Base-by-base conservation (phyloP, 129 eudicot genomes). In the Flaveria trinervia region DNA sequence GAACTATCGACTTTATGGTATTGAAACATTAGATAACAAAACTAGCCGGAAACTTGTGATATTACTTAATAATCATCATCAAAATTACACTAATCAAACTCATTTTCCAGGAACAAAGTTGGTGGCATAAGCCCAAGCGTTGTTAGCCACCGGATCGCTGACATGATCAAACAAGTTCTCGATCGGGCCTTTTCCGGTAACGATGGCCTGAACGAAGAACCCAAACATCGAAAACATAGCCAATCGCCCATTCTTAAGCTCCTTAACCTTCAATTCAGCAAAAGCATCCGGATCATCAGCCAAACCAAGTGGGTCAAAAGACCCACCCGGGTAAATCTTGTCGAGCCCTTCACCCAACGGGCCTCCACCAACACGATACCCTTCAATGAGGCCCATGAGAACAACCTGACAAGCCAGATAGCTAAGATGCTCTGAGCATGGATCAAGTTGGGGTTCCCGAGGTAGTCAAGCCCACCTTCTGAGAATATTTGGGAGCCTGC, bases 151-250 rank as follows among this genome's bases (percentile, higher is more conserved):
- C 0, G 92, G 95, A 33, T 89, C 92, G 30, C 70, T 79, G 36
- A 89, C 45, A 59, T 89, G 95, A 51, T 89, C 95, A 23, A 2
- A 77, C 3, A 89, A 71, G 88, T 89, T 86, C 88, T 89, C 91
- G 22, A 89, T 70, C 2, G 91, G 95, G n/a, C 92, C 95, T 83
- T 89, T 89, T 69, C 95, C 91, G 12, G 96, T 89, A 12, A 87
- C 92, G 65, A 87, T 89, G 57, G 95, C 92, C 15, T 89, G 95
- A 60, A 89, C 95, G 36, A 89, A 89, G 84, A 86, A 89, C 17
- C 95, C 95, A 7, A 89, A 89, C 92, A 87, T 85, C 9, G 96
- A 89, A 78, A 84, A 84, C 94, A 89, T 89, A 2, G 94, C 94
- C 68, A 86, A 84, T 12, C 94, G 65, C 9, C 89, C 96, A 16